A percentile compares a stretch with the other conserved stretches of the same genome.
phyloP scores from a whole-genome alignment of 495 filamentous ascomycete species.

The Articulospora tetracladia region DNA sequence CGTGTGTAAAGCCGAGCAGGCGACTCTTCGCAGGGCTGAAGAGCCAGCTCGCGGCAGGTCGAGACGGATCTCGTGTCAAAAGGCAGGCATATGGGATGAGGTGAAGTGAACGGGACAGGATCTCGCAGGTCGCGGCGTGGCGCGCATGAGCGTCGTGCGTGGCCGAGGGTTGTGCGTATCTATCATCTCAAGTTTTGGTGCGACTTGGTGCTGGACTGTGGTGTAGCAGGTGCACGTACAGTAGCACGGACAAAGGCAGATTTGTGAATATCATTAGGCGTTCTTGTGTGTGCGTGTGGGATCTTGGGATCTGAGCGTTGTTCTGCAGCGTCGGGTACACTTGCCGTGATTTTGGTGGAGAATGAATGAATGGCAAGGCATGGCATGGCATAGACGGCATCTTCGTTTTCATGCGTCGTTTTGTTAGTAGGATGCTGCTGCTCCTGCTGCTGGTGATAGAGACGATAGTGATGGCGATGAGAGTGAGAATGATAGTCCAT shows the following conservation, averaged over 20 bases:
- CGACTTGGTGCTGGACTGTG: slow-evolving; percentile 1
- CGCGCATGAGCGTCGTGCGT: slow-evolving; percentile 9
- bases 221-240: too few species aligned
- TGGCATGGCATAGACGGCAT: not conserved
- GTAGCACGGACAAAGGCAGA: slow-evolving; percentile 1
- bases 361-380: too few species aligned
- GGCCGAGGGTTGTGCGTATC: slow-evolving; percentile 3
- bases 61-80: not conserved
- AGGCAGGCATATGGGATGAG: not conserved
- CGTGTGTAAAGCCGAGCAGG: not conserved
- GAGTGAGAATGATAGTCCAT: too few species aligned
- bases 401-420: not conserved
- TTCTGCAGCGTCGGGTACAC: not conserved
- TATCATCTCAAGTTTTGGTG: slow-evolving; percentile 8
- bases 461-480: not conserved
- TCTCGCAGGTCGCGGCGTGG: too few species aligned
- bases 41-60: not conserved
- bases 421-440: too few species aligned
- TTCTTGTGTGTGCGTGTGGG: too few species aligned
- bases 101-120: not conserved
- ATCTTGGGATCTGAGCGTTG: not conserved
- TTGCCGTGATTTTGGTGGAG: too few species aligned
- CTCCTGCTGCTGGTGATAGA: not conserved
- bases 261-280: too few species aligned
- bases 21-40: not conserved